phyloP scores from a whole-genome alignment of 306 rosid genomes.

The Inga oerstediana region DNA sequence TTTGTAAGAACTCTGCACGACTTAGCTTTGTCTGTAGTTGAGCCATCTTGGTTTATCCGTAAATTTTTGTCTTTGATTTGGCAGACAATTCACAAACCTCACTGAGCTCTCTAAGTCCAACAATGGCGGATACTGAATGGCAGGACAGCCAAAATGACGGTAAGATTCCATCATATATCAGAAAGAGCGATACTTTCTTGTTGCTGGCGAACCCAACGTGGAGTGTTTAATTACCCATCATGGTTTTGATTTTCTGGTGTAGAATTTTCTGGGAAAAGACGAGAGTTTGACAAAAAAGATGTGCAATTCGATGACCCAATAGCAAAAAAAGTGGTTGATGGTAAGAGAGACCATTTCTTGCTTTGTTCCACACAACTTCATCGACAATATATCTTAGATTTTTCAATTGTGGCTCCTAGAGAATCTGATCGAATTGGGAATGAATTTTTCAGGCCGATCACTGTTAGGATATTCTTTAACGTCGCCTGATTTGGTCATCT shows the following conservation, averaged over 20 bases:
- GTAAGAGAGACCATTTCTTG: slow-evolving; percentile 26
- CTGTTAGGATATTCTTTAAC: slow-evolving; percentile 55
- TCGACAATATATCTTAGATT: background rate
- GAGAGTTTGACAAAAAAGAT: slow-evolving; percentile 21
- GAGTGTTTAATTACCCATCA: slow-evolving; percentile 5
- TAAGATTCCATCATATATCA: slow-evolving; percentile 11
- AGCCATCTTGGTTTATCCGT: slow-evolving; percentile 29
- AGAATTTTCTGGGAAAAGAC: slow-evolving; percentile 38
- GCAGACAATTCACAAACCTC: slow-evolving; percentile 39
- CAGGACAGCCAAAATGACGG: slow-evolving; percentile 32
- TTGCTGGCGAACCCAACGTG: slow-evolving; percentile 29
- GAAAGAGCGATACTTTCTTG: slow-evolving; percentile 31
- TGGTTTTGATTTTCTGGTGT: slow-evolving; percentile 5
- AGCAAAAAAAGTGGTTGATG: slow-evolving; percentile 31
- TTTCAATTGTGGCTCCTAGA: background rate
- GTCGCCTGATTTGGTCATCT: slow-evolving; percentile 69
- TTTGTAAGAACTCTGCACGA: slow-evolving; percentile 39
- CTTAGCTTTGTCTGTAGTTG: slow-evolving; percentile 11
- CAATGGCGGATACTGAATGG: slow-evolving; percentile 50
- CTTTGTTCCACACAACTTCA: slow-evolving; percentile 12
- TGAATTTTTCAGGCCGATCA: slow-evolving; percentile 54
- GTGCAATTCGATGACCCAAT: slow-evolving; percentile 42
- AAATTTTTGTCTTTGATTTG: slow-evolving; percentile 10
- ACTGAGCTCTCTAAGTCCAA: slow-evolving; percentile 40
- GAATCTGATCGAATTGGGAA: slow-evolving; percentile 19